These are phyloP conservation scores for Periconia digitata DNA, from an alignment of 2,329 filamentous ascomycete genomes.

Conservation along the genomic window DNA sequence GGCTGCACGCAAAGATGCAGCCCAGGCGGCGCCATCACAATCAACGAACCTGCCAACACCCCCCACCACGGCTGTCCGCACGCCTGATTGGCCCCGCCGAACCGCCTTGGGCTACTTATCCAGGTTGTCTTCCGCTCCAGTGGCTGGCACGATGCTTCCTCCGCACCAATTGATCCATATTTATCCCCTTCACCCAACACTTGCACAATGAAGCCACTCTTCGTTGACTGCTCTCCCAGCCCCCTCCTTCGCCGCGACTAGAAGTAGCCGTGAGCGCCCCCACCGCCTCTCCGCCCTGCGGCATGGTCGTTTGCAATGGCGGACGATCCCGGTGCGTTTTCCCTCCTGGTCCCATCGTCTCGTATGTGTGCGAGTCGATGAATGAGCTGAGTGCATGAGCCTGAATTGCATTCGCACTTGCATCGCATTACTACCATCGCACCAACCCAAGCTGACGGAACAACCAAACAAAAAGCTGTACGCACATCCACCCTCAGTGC, in stretches of 20 bases:
- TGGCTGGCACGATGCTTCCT: no score
- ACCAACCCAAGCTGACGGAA: constrained; percentile 3
- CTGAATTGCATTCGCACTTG: neutral
- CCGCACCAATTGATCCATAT: neutral
- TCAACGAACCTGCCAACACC: no score
- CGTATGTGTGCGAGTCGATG: constrained; percentile 7
- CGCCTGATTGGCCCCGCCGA: no score
- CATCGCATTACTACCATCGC: neutral
- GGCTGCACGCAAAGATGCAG: no score
- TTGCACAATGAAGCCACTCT: neutral
- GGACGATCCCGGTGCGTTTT: neutral
- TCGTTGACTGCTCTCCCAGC: neutral
- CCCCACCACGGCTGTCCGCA: no score
- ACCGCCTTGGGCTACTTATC: no score
- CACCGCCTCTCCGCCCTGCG: neutral
- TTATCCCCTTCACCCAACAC: neutral
- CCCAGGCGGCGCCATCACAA: no score
- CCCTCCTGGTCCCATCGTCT: neutral
- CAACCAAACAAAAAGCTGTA: constrained; percentile 28
- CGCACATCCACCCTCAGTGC: constrained; percentile 40
- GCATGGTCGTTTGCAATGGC: neutral
- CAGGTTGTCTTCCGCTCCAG: no score
- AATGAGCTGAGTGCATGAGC: constrained; percentile 15
- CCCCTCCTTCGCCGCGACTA: neutral
- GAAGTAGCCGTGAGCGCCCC: neutral